Percentiles rank a stretch among this genome's conserved stretches.
phyloP scores from a whole-genome alignment of 129 eudicot species.

The Centella asiatica region DNA sequence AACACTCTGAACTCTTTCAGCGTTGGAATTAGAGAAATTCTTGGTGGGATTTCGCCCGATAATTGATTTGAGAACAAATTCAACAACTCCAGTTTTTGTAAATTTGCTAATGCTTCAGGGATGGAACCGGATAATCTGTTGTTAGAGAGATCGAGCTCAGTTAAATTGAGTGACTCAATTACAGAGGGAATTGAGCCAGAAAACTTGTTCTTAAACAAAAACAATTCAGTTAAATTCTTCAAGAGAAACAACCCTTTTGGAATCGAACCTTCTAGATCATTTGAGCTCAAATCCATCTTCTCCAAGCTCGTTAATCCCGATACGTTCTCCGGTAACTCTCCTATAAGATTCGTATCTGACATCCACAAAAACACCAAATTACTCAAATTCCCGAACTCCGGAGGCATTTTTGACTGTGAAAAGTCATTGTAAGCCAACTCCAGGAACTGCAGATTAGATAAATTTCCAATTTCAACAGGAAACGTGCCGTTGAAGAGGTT shows the following conservation, averaged over 20 bases:
- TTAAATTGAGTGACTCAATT: constrained; percentile 43
- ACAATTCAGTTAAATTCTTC: constrained; percentile 41
- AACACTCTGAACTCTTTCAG: constrained; percentile 38
- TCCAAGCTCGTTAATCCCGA: constrained; percentile 31
- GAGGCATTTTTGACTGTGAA: constrained; percentile 36
- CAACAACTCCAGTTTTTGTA: constrained; percentile 39
- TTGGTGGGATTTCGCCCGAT: constrained; percentile 46
- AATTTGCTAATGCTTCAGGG: constrained; percentile 55
- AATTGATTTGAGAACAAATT: constrained; percentile 47
- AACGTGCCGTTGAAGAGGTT: constrained; percentile 68
- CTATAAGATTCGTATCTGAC: constrained; percentile 39
- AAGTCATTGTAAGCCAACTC: constrained; percentile 52
- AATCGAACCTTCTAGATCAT: constrained; percentile 47
- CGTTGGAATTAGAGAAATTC: constrained; percentile 35
- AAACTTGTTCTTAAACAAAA: constrained; percentile 41
- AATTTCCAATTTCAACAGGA: constrained; percentile 64
- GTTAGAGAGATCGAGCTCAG: constrained; percentile 47
- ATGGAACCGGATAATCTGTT: constrained; percentile 55
- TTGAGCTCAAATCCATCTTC: constrained; percentile 46
- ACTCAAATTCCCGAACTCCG: constrained; percentile 54
- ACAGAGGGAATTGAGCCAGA: constrained; percentile 50
- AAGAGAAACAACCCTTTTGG: constrained; percentile 59
- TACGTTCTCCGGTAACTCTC: constrained; percentile 53
- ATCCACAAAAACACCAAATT: constrained; percentile 44
- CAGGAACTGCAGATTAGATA: constrained; percentile 31